phyloP scores from a whole-genome alignment of 2,329 filamentous ascomycete genomes.

The Blastomyces emzantsi region DNA sequence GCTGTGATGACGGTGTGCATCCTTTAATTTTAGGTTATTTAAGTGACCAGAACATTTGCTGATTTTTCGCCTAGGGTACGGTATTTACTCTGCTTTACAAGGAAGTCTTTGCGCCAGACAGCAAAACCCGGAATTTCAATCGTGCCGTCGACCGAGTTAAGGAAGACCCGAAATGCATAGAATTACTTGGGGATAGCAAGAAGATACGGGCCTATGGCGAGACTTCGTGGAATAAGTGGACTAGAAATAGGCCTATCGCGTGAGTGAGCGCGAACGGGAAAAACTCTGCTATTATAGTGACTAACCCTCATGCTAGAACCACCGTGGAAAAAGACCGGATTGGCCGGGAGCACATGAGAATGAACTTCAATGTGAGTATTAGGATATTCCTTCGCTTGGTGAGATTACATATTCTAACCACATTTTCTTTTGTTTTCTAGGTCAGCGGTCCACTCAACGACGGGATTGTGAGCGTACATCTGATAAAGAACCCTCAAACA shows the following conservation, averaged over 20 bases:
- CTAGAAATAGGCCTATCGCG: conserved; percentile 51
- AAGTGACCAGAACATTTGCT: conserved; percentile 12
- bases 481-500: conserved; percentile 58
- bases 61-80: conserved; percentile 51
- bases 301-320: conserved; percentile 45
- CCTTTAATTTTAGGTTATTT: neutral
- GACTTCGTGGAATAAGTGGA: conserved; percentile 72
- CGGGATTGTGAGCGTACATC: conserved; percentile 68
- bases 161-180: conserved; percentile 59
- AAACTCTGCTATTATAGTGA: neutral
- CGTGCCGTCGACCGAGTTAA: conserved; percentile 72
- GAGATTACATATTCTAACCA: neutral
- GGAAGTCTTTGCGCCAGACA: conserved; percentile 76
- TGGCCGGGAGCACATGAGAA: conserved; percentile 70
- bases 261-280: conserved; percentile 22
- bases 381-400: neutral
- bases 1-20: conserved; percentile 61
- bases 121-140: conserved; percentile 82
- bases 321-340: conserved; percentile 59
- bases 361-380: conserved; percentile 68
- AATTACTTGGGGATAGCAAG: conserved; percentile 63
- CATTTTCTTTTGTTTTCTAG: conserved; percentile 37
- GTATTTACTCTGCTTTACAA: conserved; percentile 69
- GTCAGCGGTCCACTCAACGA: conserved; percentile 67
- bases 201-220: conserved; percentile 78